Evolutionary conservation across 345 rosid species (phyloP).

Genomic region (Hypericum androsaemum): DNA sequence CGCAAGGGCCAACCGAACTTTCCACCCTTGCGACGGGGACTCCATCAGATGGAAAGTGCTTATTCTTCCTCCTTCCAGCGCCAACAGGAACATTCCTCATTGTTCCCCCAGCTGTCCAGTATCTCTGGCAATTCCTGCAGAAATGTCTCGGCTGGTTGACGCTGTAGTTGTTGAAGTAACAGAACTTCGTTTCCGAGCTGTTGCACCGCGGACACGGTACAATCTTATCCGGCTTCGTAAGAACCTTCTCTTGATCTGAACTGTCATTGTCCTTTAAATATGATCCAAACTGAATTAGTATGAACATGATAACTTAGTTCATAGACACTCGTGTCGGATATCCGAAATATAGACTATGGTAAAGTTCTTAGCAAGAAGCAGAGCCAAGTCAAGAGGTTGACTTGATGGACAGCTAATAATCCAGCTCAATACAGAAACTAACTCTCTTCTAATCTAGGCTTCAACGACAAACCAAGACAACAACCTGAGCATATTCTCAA

Average conservation of each 20-base stretch:
- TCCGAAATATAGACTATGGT: too few species aligned
- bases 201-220: conserved; percentile 88
- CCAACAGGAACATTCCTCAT: conserved; percentile 96
- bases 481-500: too few species aligned
- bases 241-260: conserved; percentile 40
- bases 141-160: conserved; percentile 92
- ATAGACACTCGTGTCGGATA: too few species aligned
- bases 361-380: too few species aligned
- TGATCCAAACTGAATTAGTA: too few species aligned
- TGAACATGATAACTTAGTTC: too few species aligned
- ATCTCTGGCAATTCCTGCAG: conserved; percentile 92
- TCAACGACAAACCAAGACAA: too few species aligned
- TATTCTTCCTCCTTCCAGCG: conserved; percentile 91
- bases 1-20: conserved; percentile 24
- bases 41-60: conserved; percentile 53
- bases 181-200: conserved; percentile 90
- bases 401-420: too few species aligned
- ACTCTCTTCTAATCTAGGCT: too few species aligned
- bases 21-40: conserved; percentile 30
- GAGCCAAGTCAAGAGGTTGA: too few species aligned
- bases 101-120: conserved; percentile 97
- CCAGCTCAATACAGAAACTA: too few species aligned
- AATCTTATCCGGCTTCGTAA: conserved; percentile 81
- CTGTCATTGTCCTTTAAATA: conserved; percentile 18
- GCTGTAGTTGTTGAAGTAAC: conserved; percentile 89